A percentile compares a stretch with the other conserved stretches of the same genome.
phyloP scores from a whole-genome alignment of 331 rosid species.

The Spiraea crenata region DNA sequence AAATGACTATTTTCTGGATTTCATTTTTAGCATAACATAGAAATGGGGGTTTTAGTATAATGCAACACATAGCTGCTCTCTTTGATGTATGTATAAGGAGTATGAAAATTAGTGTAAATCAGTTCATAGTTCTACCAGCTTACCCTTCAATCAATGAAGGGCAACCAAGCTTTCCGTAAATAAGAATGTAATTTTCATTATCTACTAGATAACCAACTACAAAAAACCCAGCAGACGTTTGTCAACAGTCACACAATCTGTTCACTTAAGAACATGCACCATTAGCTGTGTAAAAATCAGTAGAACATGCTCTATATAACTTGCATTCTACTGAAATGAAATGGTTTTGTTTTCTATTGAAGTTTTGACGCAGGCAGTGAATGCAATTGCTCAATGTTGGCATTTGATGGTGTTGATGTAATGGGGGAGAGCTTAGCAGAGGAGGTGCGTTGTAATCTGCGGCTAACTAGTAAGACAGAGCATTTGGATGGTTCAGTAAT shows the following conservation, averaged over 20 bases:
- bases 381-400: conserved; percentile 56
- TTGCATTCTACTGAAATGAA: conserved; percentile 20
- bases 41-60: not conserved
- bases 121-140: not conserved
- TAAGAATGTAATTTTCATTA: conserved; percentile 9
- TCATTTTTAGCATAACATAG: not conserved
- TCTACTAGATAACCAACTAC: conserved; percentile 14
- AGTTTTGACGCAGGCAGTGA: conserved; percentile 74
- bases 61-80: not conserved
- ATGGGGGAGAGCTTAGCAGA: conserved; percentile 82
- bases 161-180: conserved; percentile 11
- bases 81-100: not conserved
- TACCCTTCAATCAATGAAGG: conserved; percentile 6
- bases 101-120: not conserved
- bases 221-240: conserved; percentile 19
- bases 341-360: conserved; percentile 21
- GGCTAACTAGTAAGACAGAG: no score
- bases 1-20: not conserved
- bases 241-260: conserved; percentile 26
- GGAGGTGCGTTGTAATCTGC: conserved; percentile 46
- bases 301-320: not conserved
- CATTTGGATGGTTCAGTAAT: no score
- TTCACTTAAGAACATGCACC: conserved; percentile 20
- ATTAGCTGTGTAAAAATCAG: conserved; percentile 26
- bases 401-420: conserved; percentile 86